Base-by-base conservation (phyloP, 768 basidiomycete species). In the Cubamyces lactineus region DNA sequence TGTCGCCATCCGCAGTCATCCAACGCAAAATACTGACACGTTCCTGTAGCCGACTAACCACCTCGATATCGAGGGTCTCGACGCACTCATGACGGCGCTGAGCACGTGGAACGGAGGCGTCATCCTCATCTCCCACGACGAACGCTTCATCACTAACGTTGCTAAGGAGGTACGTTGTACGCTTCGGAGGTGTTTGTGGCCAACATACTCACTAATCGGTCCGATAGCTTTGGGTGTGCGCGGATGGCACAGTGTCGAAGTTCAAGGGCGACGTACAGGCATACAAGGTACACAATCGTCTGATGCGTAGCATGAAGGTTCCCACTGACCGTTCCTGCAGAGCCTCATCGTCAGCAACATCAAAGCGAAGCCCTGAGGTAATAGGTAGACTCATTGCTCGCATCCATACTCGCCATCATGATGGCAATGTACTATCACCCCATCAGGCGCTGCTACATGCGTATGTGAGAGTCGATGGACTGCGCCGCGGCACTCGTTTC, bases 51-150 rank as follows among this genome's bases (percentile, higher is more conserved):
- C 94, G 58, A 94, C 94, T 69, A 96, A 96, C 81, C 96, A 96
- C 76, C 79, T 96, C 71, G 95, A 96, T 89, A 94, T 96, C 62
- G 92, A 94, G 86, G 96, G 96, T 84, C 82, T 98, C 54, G 97
- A 99, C 71, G 97, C 95, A 1, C 79, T 98, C 54, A 97, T 98
- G 89, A 74, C 81, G 4, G 97, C 93, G 5, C 70, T 92, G 63
- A 79, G 82, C 63, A 77, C 78, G 12, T 96, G 90, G 91, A 94
- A 93, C 67, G 94, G 94, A 9, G 94, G 94, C 30, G 92, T 96
- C 7, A 95, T 96, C 64, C 80, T 94, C 66, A 94, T 95, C 68
- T 94, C 92, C 64, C 96, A 97, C 84, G 96, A 98, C 80, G 94
- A 96, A 72, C 80, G 93, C 53, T 98, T 96, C 73, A 96, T 96